Evolutionary conservation across 345 rosid genomes (phyloP), one percentile per base, ranked within the genome.

Genomic region (Nephelium lappaceum): DNA sequence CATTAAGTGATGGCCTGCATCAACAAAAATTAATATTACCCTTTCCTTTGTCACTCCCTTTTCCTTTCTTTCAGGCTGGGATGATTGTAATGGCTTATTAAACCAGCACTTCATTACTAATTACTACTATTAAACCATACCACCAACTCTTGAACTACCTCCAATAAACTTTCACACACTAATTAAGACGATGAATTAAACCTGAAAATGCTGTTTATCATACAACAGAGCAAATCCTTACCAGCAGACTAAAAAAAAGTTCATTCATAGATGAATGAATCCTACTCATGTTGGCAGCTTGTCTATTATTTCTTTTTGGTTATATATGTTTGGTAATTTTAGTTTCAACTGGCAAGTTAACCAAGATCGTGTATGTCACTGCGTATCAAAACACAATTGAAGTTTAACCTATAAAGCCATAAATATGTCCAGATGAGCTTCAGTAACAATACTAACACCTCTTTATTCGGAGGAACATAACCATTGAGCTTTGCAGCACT

Each of bases 401-500:
- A 69, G 6, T 70, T 23, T 21, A 72, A 6, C 3, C n/a, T 53
- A 5, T 72, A 47, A 12, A 24, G 55, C 47, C 43, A 41, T 47
- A n/a, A 42, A 77, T 70, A 78, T 51, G 47, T 31, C 64, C 27
- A 55, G 71, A 74, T 11, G 53, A 24, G 23, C 43, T 73, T 73
- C 39, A 24, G 61, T 7, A 4, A 53, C 55, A 72, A 61, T 8
- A 21, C 19, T 49, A 43, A 23, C 78, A 94, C 98, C 98, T 94
- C 99, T 86, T 86, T 81, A 78, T 90, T 89, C 70, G 95, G 95
- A 88, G 99, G 98, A 82, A 87, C 83, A 62, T 96, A 96, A 74
- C 98, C 97, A 93, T 93, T 93, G 69, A 83, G 90, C 86, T 94
- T 94, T 73, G 97, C 99, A 36, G 98, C 74, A 71, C 90, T 87